Percentiles rank a stretch among this genome's conserved stretches.
These are phyloP conservation scores for Nigrospora oryzae DNA, from an alignment of 2,329 filamentous ascomycete species.

Conservation along the genomic window DNA sequence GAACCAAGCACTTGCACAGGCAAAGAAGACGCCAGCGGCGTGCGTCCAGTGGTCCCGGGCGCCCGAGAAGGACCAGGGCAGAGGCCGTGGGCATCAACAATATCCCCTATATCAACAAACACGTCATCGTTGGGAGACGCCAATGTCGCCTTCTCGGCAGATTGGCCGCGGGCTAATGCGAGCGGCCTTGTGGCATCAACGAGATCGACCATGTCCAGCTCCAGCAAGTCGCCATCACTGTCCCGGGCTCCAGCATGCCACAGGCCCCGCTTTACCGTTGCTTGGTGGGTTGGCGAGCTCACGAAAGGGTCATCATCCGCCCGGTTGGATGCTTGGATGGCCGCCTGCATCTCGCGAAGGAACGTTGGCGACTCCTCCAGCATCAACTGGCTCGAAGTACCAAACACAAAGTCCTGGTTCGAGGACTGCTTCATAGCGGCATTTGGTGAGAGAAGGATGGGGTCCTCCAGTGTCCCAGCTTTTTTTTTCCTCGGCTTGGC, in stretches of 20 bases:
- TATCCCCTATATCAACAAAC: conserved; percentile 20
- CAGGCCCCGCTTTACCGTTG: conserved; percentile 30
- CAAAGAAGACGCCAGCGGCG: no score
- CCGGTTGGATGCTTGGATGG: conserved; percentile 50
- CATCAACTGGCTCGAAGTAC: conserved; percentile 76
- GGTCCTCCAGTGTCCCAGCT: conserved; percentile 27
- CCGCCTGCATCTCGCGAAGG: conserved; percentile 52
- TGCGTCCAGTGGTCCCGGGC: no score
- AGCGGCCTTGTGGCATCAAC: conserved; percentile 29
- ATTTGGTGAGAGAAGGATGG: conserved; percentile 56
- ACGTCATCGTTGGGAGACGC: conserved; percentile 2
- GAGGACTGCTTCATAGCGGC: conserved; percentile 58
- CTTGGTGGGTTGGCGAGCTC: conserved; percentile 12
- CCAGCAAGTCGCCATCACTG: conserved; percentile 53
- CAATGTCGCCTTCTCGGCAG: not conserved
- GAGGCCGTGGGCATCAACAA: not conserved
- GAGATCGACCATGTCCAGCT: conserved; percentile 54
- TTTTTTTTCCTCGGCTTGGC: conserved; percentile 26
- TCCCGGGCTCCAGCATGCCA: conserved; percentile 68
- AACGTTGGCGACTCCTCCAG: conserved; percentile 62
- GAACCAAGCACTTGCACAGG: no score
- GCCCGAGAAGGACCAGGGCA: no score
- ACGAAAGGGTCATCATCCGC: conserved; percentile 29
- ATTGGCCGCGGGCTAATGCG: conserved; percentile 10
- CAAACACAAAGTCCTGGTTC: conserved; percentile 73